Percentiles rank a stretch among this genome's conserved stretches.
These are phyloP conservation scores for Aureobasidium pullulans DNA, from an alignment of 2,329 filamentous ascomycete genomes.

Conservation along the genomic window DNA sequence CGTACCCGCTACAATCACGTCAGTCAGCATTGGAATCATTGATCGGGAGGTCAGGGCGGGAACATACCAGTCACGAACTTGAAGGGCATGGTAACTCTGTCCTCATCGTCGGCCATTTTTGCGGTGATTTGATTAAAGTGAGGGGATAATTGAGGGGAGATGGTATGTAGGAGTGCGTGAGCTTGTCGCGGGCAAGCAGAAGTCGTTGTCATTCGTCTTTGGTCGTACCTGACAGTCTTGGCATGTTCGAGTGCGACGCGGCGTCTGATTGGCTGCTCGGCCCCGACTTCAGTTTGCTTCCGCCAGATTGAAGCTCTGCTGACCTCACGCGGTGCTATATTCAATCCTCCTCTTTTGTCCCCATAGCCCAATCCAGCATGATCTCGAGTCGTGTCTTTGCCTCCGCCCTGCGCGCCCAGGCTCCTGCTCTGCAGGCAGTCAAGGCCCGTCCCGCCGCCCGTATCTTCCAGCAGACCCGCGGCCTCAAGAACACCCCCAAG, in stretches of 20 bases:
- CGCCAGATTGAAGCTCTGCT: slow-evolving; percentile 1
- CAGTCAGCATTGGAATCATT: slow-evolving; percentile 20
- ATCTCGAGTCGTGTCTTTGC: slow-evolving; percentile 30
- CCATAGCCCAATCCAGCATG: slow-evolving; percentile 20
- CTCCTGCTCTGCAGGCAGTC: slow-evolving; percentile 13
- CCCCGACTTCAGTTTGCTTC: background rate
- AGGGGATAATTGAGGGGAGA: slow-evolving; percentile 8
- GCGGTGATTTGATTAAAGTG: slow-evolving; percentile 30
- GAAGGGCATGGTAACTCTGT: slow-evolving; percentile 96
- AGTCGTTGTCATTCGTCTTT: slow-evolving; percentile 1
- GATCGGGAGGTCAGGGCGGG: slow-evolving; percentile 27
- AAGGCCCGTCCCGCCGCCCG: slow-evolving; percentile 12
- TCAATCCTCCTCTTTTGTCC: background rate
- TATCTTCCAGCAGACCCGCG: slow-evolving; percentile 24
- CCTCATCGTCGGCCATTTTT: slow-evolving; percentile 88
- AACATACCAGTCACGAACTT: slow-evolving; percentile 98
- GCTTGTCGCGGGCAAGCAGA: background rate
- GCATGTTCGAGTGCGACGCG: background rate
- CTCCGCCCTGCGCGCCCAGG: slow-evolving; percentile 30
- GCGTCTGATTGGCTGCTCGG: slow-evolving; percentile 4
- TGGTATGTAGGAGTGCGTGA: background rate
- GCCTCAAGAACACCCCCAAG: slow-evolving; percentile 23
- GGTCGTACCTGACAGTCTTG: slow-evolving; percentile 6
- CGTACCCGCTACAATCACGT: slow-evolving; percentile 14
- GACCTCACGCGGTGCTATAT: slow-evolving; percentile 7